Evolutionary conservation across 2,329 filamentous ascomycete species (phyloP), one percentile per base, ranked within the genome.

Genomic region (Zymoseptoria ardabiliae): DNA sequence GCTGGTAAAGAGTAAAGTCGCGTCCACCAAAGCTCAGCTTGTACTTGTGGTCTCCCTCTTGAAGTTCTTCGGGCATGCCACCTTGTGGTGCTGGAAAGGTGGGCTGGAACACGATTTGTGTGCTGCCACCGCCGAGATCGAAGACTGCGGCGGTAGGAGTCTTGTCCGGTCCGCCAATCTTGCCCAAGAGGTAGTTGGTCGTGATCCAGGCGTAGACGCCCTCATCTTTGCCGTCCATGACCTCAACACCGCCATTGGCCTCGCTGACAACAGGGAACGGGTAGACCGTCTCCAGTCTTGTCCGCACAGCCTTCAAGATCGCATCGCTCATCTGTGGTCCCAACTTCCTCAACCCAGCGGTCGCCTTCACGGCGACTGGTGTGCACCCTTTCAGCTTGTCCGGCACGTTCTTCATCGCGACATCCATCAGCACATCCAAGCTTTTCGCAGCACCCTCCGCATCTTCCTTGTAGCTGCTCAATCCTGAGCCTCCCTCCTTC

Each of bases 141-240:
- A 99, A 96, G 60, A 97, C 86, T 55, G 94, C 94, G 49, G 94
- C 95, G 1, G 94, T 97, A 55, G 91, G 89, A 63, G 85, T 91
- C 74, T 92, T 85, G 72, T 97, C 93, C 1, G 91, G 90, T 10
- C 90, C 89, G 61, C 94, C 94, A 75, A 99, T 97, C 79, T 97
- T 97, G 70, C 93, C 93, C 22, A 99, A 85, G 49, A 99, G 87
- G 76, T 99, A 99, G 81, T 99, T 99, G 66, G 91, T 94, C 6
- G 94, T 99, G 74, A 99, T 96, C 94, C 94, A 99, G 56, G 94
- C 95, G 72, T 96, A 99, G 28, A 99, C 93, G 72, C 94, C 94
- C 78, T 99, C 94, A 71, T 97, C 90, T 55, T 90, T 91, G 63
- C 94, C 94, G 69, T 96, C 92, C 94, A 99, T 99, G 74, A 99